phyloP scores from a whole-genome alignment of 192 early-diverging fungal species.

The Kickxella alabastrina region DNA sequence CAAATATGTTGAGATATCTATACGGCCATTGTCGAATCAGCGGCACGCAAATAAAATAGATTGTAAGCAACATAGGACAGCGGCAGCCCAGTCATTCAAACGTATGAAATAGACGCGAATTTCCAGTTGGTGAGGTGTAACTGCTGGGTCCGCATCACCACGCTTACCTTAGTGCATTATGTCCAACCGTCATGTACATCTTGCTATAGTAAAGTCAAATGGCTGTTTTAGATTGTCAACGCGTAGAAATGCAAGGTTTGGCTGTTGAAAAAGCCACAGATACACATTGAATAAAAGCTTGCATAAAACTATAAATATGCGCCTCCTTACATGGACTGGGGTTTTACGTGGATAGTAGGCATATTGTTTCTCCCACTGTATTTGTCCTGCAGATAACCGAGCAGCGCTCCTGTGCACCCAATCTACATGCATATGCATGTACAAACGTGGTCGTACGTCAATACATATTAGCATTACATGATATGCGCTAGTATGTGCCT shows the following conservation, averaged over 20 bases:
- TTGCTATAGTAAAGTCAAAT: neutral
- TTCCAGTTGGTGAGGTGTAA: neutral
- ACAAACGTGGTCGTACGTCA: too few species aligned
- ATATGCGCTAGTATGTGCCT: neutral
- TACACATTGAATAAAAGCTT: neutral
- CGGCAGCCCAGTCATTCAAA: neutral
- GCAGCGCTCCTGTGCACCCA: slow-evolving; percentile 33
- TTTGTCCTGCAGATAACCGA: slow-evolving; percentile 16
- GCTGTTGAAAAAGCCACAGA: neutral
- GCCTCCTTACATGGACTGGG: slow-evolving; percentile 13
- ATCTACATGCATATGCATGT: too few species aligned
- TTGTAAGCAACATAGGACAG: too few species aligned
- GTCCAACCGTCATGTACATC: slow-evolving; percentile 12
- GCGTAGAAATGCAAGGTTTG: neutral
- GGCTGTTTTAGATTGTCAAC: neutral
- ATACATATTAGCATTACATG: neutral
- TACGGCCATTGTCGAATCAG: neutral
- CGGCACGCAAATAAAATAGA: too few species aligned
- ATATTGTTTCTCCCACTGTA: neutral
- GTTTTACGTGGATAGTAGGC: neutral
- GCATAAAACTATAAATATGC: neutral
- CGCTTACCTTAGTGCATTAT: slow-evolving; percentile 26
- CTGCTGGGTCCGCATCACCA: neutral
- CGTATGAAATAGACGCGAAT: neutral
- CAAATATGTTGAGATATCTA: slow-evolving; percentile 80